Base-by-base conservation (phyloP, 2,329 filamentous ascomycete genomes). In the Colletotrichum falcatum region DNA sequence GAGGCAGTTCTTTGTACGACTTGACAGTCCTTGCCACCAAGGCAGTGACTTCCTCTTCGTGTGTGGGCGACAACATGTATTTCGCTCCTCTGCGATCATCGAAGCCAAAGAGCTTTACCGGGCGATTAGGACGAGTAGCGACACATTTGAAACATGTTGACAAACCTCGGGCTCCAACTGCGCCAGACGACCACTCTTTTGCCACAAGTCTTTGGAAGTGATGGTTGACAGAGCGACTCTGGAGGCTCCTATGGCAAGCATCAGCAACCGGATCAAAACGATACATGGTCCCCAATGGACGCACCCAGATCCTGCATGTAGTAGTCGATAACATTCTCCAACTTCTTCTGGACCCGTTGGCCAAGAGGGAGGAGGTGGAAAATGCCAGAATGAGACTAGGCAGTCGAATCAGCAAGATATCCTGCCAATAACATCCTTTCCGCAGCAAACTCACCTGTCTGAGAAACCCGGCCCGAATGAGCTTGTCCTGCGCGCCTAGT, bases 31-130 rank as follows among this genome's bases (percentile, higher is more conserved):
- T 88, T 5, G 90, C 89, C 1, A 98, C 93, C 2, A 99, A 84
- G 0, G 87, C 84, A 0, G 96, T 99, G 74, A 99, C 96, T 78
- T 99, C 96, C 79, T 99, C 96, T 78, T 99, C 96, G 72, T 99
- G 96, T 0, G 96, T 99, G 0, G 96, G 96, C 1, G 94, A 92
- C 5, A 99, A 87, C 37, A 99, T 86, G 72, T 93, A 93, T 5
- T 88, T 85, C 0, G 87, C 84, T 8, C 92, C 88, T 79, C 92
- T 96, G 66, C 96, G 89, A 80, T 98, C 96, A 54, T 87, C 82
- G 56, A 98, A 88, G 51, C 88, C 89, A 75, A 98, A 95, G 26
- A 98, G 87, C 91, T 96, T 75, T 14, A 6, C 55, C 37, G 53
- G 8, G 6, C 8, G 23, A 63, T 81, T 54, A 81, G 42, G 18